phyloP scores from a whole-genome alignment of 805 yeast genomes.

The Teunomyces atbi region DNA sequence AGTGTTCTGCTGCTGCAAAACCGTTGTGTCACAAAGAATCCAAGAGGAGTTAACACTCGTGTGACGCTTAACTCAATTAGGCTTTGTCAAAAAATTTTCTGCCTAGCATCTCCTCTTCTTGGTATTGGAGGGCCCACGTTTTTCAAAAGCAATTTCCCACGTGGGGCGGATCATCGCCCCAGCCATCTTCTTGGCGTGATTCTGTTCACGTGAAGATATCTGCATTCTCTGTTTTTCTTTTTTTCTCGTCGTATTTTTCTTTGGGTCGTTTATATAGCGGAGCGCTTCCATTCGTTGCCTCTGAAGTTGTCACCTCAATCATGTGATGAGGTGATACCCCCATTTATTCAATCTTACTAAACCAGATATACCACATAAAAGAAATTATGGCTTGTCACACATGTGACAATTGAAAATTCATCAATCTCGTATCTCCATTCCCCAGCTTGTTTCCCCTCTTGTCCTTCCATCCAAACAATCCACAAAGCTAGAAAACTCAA shows the following conservation, averaged over 20 bases:
- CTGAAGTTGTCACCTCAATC: no score
- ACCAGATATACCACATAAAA: no score
- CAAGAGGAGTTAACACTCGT: slow-evolving; percentile 2
- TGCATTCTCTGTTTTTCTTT: no score
- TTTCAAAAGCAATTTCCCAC: slow-evolving; percentile 7
- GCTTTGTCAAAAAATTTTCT: slow-evolving; percentile 4
- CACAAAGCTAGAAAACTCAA: no score
- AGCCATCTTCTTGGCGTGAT: not conserved
- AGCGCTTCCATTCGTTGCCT: not conserved
- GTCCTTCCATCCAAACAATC: no score
- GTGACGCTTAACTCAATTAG: slow-evolving; percentile 6
- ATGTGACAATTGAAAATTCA: no score
- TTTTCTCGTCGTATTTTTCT: not conserved
- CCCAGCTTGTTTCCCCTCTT: no score
- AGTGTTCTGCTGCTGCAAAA: slow-evolving; percentile 1
- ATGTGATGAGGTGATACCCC: no score
- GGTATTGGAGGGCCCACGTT: slow-evolving; percentile 3
- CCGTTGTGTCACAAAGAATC: slow-evolving; percentile 1
- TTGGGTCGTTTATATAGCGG: not conserved
- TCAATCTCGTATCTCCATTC: no score
- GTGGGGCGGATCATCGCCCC: slow-evolving; percentile 7
- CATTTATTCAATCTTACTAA: no score
- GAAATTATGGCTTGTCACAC: no score
- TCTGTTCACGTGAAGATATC: not conserved
- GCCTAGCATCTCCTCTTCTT: slow-evolving; percentile 1